These are phyloP conservation scores for Zymoseptoria brevis DNA, from an alignment of 2,329 filamentous ascomycete species.

Conservation along the genomic window DNA sequence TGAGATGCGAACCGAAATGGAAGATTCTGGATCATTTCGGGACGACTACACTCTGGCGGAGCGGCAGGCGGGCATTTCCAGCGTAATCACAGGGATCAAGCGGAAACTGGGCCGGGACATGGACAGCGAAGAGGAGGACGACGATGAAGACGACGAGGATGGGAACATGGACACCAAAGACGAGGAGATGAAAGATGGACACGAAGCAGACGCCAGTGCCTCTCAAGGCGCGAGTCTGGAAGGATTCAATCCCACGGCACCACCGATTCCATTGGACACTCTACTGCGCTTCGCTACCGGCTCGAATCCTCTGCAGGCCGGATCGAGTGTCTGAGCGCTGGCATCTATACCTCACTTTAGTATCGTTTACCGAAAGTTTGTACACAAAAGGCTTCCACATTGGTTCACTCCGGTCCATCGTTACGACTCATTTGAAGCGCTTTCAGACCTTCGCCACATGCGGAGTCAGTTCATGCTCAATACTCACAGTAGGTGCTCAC, in stretches of 20 bases:
- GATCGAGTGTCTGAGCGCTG: neutral
- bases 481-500: too few relatives aligned
- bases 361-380: too few relatives aligned
- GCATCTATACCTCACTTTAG: neutral
- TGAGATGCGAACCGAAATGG: conserved; percentile 24
- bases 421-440: neutral
- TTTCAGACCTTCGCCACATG: neutral
- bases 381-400: neutral
- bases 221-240: neutral
- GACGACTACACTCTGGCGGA: conserved; percentile 68
- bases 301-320: neutral
- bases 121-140: conserved; percentile 37
- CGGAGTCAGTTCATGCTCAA: neutral
- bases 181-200: conserved; percentile 13
- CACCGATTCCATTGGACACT: conserved; percentile 24
- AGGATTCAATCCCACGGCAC: conserved; percentile 8
- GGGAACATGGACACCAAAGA: conserved; percentile 14
- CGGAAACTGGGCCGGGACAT: conserved; percentile 51
- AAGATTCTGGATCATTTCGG: conserved; percentile 38
- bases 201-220: conserved; percentile 8
- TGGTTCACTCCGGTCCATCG: neutral
- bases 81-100: conserved; percentile 63
- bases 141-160: conserved; percentile 29
- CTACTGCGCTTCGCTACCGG: conserved; percentile 18
- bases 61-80: conserved; percentile 56